phyloP scores from a whole-genome alignment of 2,329 filamentous ascomycete species.

The Raffaelea albimanens region DNA sequence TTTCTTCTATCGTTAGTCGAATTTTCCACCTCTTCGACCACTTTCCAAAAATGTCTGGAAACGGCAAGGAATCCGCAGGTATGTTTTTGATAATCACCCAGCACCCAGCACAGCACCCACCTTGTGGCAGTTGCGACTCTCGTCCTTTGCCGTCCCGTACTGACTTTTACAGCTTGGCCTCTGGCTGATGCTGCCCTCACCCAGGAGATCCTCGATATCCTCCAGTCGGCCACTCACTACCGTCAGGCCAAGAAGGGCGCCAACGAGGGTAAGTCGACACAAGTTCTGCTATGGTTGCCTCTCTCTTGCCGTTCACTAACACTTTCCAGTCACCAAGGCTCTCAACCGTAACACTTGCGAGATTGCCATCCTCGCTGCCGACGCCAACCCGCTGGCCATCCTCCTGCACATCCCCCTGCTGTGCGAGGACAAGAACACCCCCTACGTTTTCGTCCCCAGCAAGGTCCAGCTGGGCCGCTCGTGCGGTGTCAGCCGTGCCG shows the following conservation, averaged over 20 bases:
- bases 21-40: neutral
- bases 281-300: constrained; percentile 9
- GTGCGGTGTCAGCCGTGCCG: constrained; percentile 78
- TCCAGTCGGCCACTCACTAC: constrained; percentile 61
- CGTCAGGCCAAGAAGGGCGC: constrained; percentile 83
- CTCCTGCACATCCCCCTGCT: constrained; percentile 83
- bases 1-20: too few relatives aligned
- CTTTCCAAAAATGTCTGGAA: constrained; percentile 5
- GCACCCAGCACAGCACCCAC: too few relatives aligned
- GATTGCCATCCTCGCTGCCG: constrained; percentile 80
- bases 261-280: constrained; percentile 52
- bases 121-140: too few relatives aligned
- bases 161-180: constrained; percentile 13
- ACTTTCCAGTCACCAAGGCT: constrained; percentile 59
- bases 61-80: constrained; percentile 10
- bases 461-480: constrained; percentile 51
- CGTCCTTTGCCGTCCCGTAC: neutral
- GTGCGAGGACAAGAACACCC: constrained; percentile 65
- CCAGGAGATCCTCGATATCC: constrained; percentile 70
- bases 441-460: constrained; percentile 16
- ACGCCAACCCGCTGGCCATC: constrained; percentile 80
- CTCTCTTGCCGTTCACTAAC: neutral
- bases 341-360: constrained; percentile 87
- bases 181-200: constrained; percentile 16
- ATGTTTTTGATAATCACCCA: neutral